Conservation (phyloP, 257 asterid species). For the Anisodus acutangulus region DNA sequence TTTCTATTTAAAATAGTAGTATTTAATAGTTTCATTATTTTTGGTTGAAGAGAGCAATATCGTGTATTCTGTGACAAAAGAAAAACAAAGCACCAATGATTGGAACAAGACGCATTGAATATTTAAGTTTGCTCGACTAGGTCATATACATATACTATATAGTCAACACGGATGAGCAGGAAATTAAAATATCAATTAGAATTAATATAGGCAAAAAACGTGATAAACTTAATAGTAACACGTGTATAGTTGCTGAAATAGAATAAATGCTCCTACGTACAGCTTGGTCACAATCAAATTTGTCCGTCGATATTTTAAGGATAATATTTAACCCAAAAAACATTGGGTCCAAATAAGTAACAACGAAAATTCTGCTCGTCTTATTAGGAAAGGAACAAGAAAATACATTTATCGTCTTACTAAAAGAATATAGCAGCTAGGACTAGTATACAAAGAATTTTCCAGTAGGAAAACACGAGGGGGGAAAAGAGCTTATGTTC, state of each 20-base stretch:
- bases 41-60: neutral
- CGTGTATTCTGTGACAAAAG: neutral
- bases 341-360: slow-evolving; percentile 12
- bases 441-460: neutral
- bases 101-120: neutral
- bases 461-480: neutral
- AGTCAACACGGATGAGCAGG: slow-evolving; percentile 1
- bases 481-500: neutral
- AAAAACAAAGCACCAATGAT: neutral
- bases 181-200: slow-evolving; percentile 12
- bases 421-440: neutral
- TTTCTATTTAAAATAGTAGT: too few relatives aligned
- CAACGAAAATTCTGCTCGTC: neutral
- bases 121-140: neutral
- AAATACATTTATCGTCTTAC: neutral
- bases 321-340: neutral
- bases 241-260: neutral
- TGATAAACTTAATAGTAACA: neutral
- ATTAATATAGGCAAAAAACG: neutral
- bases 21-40: neutral
- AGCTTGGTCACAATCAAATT: neutral
- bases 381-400: neutral
- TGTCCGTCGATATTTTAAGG: neutral
- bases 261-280: neutral
- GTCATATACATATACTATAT: neutral